These are phyloP conservation scores for Sedum album DNA, from an alignment of 164 flowering plant species.

Conservation along the genomic window DNA sequence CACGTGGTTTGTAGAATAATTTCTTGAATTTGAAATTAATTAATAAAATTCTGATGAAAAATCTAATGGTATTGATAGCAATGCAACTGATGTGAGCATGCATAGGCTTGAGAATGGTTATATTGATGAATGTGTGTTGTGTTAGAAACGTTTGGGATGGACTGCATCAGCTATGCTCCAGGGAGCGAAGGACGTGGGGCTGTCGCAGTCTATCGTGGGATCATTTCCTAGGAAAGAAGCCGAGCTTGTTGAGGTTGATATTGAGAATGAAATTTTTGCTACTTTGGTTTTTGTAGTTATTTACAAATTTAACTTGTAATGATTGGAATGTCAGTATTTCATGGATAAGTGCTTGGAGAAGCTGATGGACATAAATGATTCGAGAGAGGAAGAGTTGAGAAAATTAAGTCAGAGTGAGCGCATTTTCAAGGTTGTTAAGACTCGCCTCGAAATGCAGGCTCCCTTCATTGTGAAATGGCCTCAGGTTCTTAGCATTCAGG, in stretches of 20 bases:
- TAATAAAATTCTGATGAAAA: no score
- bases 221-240: slow-evolving; percentile 90
- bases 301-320: background rate
- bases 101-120: no score
- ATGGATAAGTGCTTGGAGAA: slow-evolving; percentile 91
- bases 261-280: background rate
- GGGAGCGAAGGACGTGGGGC: slow-evolving; percentile 76
- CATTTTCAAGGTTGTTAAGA: slow-evolving; percentile 46
- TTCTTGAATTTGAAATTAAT: no score
- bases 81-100: no score
- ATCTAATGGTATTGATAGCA: no score
- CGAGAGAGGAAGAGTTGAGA: slow-evolving; percentile 33
- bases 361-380: slow-evolving; percentile 60
- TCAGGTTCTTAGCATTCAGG: slow-evolving; percentile 83
- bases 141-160: slow-evolving; percentile 68
- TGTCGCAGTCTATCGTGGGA: slow-evolving; percentile 86
- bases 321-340: slow-evolving; percentile 51
- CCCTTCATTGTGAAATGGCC: slow-evolving; percentile 78
- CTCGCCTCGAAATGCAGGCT: slow-evolving; percentile 74
- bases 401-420: slow-evolving; percentile 62
- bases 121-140: no score
- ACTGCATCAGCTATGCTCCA: slow-evolving; percentile 71
- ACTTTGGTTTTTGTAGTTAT: background rate
- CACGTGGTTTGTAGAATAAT: slow-evolving; percentile 51
- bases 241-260: slow-evolving; percentile 77